phyloP scores from a whole-genome alignment of 495 filamentous ascomycete genomes.

The Penicillium waksmanii region DNA sequence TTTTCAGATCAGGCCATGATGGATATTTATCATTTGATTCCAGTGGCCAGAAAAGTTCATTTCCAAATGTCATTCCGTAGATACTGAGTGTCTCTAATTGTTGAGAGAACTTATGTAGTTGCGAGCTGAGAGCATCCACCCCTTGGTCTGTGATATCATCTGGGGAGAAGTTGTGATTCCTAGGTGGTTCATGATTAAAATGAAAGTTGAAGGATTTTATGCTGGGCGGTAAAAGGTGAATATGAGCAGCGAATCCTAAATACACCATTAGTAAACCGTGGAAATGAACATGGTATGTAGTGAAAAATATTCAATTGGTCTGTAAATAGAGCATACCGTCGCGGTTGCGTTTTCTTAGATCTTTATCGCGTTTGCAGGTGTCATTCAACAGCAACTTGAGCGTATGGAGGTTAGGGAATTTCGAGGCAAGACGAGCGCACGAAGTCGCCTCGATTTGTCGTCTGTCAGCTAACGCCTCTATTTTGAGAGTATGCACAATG shows the following conservation, averaged over 20 bases:
- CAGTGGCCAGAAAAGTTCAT: neutral
- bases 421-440: conserved; percentile 1
- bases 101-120: neutral
- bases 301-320: neutral
- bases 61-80: neutral
- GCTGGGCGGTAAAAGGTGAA: neutral
- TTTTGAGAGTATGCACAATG: conserved; percentile 9
- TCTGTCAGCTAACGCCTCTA: conserved; percentile 1
- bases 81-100: neutral
- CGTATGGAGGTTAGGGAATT: neutral
- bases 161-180: neutral
- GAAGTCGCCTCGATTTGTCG: conserved; percentile 9
- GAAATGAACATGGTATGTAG: too few relatives aligned
- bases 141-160: neutral
- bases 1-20: neutral
- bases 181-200: neutral
- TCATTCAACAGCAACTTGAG: neutral
- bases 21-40: neutral
- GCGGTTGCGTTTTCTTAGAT: neutral
- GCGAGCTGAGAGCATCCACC: neutral
- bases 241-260: neutral
- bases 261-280: neutral
- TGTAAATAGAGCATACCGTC: neutral
- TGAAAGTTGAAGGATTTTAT: neutral
- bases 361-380: neutral